Percentiles rank a stretch among this genome's conserved stretches.
These are phyloP conservation scores for Mortierella sp. DNA, from an alignment of 371 early-diverging fungal genomes.

Conservation along the genomic window DNA sequence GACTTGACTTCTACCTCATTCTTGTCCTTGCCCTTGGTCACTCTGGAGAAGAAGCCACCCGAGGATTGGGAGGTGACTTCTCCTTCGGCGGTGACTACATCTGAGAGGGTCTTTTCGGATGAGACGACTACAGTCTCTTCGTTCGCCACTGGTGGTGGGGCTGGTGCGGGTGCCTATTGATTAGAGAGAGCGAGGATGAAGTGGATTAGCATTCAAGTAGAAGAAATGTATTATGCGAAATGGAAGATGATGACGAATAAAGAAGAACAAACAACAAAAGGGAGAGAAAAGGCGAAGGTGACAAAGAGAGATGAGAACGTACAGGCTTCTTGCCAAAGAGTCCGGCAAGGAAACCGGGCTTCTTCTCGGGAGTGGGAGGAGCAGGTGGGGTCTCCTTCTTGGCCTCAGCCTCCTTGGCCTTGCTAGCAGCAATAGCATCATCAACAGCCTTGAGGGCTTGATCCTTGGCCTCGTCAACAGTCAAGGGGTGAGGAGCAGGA, in stretches of 20 bases:
- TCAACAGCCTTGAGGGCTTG: constrained; percentile 56
- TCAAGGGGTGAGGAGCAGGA: constrained; percentile 31
- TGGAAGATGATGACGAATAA: neutral
- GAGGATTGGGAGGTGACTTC: constrained; percentile 35
- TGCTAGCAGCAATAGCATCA: constrained; percentile 55
- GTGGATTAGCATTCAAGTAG: neutral
- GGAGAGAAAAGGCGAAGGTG: neutral
- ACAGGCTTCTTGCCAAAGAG: constrained; percentile 55
- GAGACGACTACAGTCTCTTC: constrained; percentile 55
- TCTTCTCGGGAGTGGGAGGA: constrained; percentile 50
- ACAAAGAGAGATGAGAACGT: constrained; percentile 3
- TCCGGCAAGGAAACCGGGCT: constrained; percentile 45
- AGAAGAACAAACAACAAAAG: too few species aligned
- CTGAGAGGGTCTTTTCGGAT: constrained; percentile 48
- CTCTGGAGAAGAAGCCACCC: constrained; percentile 54
- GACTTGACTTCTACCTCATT: constrained; percentile 58
- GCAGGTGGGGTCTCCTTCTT: constrained; percentile 40
- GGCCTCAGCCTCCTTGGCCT: constrained; percentile 49
- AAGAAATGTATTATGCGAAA: neutral
- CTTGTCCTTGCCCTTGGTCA: constrained; percentile 52
- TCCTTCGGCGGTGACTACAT: constrained; percentile 50
- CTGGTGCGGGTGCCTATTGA: constrained; percentile 41
- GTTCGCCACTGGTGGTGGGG: constrained; percentile 28
- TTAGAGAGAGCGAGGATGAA: neutral
- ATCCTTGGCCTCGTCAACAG: constrained; percentile 55